Base-by-base conservation (phyloP, 768 basidiomycete genomes). In the Lactarius sp. region DNA sequence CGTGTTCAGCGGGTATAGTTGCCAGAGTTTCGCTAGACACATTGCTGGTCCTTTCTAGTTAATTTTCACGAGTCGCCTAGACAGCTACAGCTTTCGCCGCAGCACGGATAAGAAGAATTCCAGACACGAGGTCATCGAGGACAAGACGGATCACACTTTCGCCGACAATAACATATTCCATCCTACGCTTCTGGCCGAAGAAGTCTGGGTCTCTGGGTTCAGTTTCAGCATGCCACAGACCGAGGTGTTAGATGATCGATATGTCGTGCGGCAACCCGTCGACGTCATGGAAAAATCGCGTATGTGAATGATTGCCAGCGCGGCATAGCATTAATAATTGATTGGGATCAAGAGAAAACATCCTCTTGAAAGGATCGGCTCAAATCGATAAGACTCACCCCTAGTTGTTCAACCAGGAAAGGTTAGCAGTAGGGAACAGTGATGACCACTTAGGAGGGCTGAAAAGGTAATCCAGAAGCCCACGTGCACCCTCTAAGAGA, bases 301-400 rank as follows among this genome's bases (percentile, higher is more conserved):
- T 27, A 31, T 34, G n/a, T 7, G 39, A 12, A 18, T 59, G 57
- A 59, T 54, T 39, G 46, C 37, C n/a, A 49, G 44, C 44, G 36
- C 12, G 36, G 56, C 39, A 39, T 41, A 20, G 22, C 27, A 12
- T 13, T 18, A 10, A 20, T 7, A 46, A 53, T 59, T 53, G 62
- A 42, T 55, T 49, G 31, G 54, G 16, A 56, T 64, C 34, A 52
- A 14, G 39, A 44, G 52, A 22, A 1, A 22, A 1, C 33, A 55
- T 31, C 49, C 54, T 3, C 20, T 22, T 16, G 13, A 27, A 51
- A 27, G n/a, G 22, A 51, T 31, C 7, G 20, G 16, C 7, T 12
- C 39, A 36, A 14, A 60, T 60, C 63, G 59, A 64, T 64, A 60
- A 60, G 33, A n/a, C 47, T 53, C 46, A 36, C 51, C 50, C 20